phyloP scores from a whole-genome alignment of 1,139 yeast species.

The Debaryomycetaceae sp. region DNA sequence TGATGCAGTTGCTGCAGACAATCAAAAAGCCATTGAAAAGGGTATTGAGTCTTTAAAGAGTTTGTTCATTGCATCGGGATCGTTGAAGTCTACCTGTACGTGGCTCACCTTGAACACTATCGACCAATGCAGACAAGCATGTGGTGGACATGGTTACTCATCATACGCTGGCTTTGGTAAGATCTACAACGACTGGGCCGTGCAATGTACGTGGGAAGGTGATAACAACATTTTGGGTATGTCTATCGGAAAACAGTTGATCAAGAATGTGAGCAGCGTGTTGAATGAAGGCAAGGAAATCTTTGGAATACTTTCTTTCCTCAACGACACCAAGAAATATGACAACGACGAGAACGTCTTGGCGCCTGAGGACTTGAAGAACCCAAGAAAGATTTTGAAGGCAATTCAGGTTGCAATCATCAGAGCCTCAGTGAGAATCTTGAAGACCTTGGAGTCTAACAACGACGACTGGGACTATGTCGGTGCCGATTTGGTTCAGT shows the following conservation, averaged over 20 bases:
- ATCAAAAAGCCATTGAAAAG: constrained; percentile 31
- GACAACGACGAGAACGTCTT: constrained; percentile 30
- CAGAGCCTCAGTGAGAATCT: constrained; percentile 46
- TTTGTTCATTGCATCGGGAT: constrained; percentile 45
- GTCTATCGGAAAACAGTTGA: constrained; percentile 45
- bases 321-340: constrained; percentile 32
- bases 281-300: constrained; percentile 31
- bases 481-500: constrained; percentile 50
- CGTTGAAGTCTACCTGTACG: constrained; percentile 46
- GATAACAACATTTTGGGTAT: constrained; percentile 48
- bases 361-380: constrained; percentile 30
- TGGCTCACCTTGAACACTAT: constrained; percentile 48
- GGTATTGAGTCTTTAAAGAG: constrained; percentile 42
- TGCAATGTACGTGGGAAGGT: constrained; percentile 55
- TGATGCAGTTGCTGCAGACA: constrained; percentile 33
- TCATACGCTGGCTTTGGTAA: constrained; percentile 46
- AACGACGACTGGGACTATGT: constrained; percentile 52
- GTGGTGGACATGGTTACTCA: constrained; percentile 54
- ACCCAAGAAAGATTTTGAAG: constrained; percentile 23
- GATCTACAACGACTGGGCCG: constrained; percentile 49
- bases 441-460: constrained; percentile 38
- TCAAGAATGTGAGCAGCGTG: constrained; percentile 31
- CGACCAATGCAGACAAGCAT: constrained; percentile 48
- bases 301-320: constrained; percentile 35
- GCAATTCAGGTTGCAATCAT: constrained; percentile 45